phyloP scores from a whole-genome alignment of 148 eudicot genomes.

The Rhododendron ovatum region DNA sequence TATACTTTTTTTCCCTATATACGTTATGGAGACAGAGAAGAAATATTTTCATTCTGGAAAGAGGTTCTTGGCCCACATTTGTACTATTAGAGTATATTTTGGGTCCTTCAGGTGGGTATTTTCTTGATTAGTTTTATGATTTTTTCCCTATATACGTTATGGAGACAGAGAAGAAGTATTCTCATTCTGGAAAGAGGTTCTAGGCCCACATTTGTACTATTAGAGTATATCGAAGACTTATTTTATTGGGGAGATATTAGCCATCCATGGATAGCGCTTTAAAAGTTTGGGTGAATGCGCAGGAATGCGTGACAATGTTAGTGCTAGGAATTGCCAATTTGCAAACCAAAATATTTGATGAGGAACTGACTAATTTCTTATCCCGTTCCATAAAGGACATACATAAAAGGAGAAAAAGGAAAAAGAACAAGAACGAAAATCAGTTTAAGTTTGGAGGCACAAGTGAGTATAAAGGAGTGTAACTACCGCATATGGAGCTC shows the following conservation, averaged over 20 bases:
- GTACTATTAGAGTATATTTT: neutral
- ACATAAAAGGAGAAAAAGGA: neutral
- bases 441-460: neutral
- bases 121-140: neutral
- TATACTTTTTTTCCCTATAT: neutral
- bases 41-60: neutral
- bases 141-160: neutral
- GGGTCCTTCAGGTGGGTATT: neutral
- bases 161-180: neutral
- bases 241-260: neutral
- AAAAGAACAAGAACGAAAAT: neutral
- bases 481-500: slow-evolving; percentile 89
- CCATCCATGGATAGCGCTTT: neutral
- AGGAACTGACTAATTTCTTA: neutral
- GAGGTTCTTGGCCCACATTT: neutral
- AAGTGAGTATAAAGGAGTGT: neutral
- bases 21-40: neutral
- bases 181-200: neutral
- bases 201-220: neutral
- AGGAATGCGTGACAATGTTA: neutral
- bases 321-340: neutral
- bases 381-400: neutral
- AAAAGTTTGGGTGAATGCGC: neutral
- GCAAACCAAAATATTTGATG: neutral
- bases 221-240: neutral